Evolutionary conservation across 148 eudicot genomes (phyloP), one percentile per base, ranked within the genome.

Genomic region (Beta vulgaris): DNA sequence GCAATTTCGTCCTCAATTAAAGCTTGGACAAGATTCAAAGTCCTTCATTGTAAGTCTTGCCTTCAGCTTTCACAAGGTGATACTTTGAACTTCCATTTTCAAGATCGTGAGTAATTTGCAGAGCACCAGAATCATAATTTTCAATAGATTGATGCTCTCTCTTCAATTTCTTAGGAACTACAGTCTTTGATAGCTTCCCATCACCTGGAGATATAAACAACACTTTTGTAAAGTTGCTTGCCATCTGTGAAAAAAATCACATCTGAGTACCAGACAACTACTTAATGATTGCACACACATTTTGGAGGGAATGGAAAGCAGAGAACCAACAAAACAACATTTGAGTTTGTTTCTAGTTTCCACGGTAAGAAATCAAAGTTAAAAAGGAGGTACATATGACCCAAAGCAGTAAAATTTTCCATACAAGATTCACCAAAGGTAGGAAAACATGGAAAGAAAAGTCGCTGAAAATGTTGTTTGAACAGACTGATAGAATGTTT

Each of bases 131-230:
- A 59, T 73, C 53, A 53, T 42, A 10, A 69, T 76, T 77, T 57
- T 39, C 75, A 55, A 7, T 32, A 54, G 69, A 75, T 54, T 73
- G 68, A 67, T 51, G 78, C 28, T 3, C 72, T 58, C 58, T 69
- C 77, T 76, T 86, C 68, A 63, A 37, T 75, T 73, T 83, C 77
- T 81, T 81, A 40, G 69, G 64, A 61, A 62, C 77, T 69, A 55
- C 77, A 36, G 37, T 42, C 21, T 78, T 74, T 54, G 71, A 70
- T 73, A 72, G 49, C 59, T 65, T 79, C 42, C 48, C 69, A 59
- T 73, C 78, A 78, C 73, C 88, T 83, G 69, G 75, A 68, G 44
- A 77, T 77, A 72, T 23, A 76, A 15, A 19, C 21, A 67, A 76
- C 57, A 68, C 4, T 54, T 68, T 54, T 25, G 67, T 25, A 36